Conservation (phyloP, 2,329 filamentous ascomycete species). For the Coniochaeta sp. region DNA sequence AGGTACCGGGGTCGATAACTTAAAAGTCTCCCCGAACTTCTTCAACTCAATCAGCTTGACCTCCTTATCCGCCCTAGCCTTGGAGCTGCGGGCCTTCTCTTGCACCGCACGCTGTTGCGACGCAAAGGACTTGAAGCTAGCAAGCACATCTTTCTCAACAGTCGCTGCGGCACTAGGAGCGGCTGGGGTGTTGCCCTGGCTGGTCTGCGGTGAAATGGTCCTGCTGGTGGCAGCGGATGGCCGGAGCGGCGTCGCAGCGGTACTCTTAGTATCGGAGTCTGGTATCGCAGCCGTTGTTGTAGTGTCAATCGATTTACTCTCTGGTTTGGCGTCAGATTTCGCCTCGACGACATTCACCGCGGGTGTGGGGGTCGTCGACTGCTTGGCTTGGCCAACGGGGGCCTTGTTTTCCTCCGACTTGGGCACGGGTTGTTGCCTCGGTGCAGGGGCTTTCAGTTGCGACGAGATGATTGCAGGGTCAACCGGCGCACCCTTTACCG, state of each 20-base stretch:
- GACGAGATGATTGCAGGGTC: slow-evolving; percentile 89
- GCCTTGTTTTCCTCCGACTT: slow-evolving; percentile 28
- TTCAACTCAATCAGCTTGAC: slow-evolving; percentile 90
- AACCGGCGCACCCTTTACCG: slow-evolving; percentile 67
- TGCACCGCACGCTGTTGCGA: slow-evolving; percentile 45
- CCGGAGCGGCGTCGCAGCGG: slow-evolving; percentile 16
- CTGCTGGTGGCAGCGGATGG: slow-evolving; percentile 24
- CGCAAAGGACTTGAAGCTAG: slow-evolving; percentile 58
- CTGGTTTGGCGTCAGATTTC: slow-evolving; percentile 19
- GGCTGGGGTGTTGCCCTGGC: slow-evolving; percentile 25
- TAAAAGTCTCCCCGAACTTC: slow-evolving; percentile 92
- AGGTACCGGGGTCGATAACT: slow-evolving; percentile 86
- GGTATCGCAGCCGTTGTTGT: slow-evolving; percentile 13
- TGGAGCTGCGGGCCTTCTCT: slow-evolving; percentile 48
- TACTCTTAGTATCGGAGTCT: slow-evolving; percentile 11
- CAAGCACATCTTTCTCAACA: slow-evolving; percentile 54
- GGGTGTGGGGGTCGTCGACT: slow-evolving; percentile 8
- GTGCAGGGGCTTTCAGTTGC: slow-evolving; percentile 51
- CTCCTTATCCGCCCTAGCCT: slow-evolving; percentile 70
- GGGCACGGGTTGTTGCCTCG: slow-evolving; percentile 28
- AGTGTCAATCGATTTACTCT: slow-evolving; percentile 12
- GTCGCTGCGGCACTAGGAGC: slow-evolving; percentile 50
- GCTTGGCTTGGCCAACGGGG: slow-evolving; percentile 15
- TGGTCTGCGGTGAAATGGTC: slow-evolving; percentile 18
- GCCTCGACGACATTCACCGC: slow-evolving; percentile 24